A percentile compares a stretch with the other conserved stretches of the same genome.
These are phyloP conservation scores for Citrus sp. DNA, from an alignment of 345 rosid species.

Conservation along the genomic window DNA sequence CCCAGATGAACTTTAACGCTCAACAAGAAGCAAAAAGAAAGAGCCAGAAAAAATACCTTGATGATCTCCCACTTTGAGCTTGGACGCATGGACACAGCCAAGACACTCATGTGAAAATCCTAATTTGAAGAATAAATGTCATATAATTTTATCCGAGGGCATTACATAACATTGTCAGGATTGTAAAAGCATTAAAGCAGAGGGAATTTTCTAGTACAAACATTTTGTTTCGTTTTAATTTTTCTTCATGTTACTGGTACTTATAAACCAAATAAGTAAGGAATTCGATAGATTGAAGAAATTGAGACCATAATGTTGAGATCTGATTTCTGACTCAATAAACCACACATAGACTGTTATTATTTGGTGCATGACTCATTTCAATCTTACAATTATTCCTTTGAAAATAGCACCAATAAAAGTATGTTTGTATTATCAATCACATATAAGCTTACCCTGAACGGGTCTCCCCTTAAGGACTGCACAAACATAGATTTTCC, in stretches of 20 bases:
- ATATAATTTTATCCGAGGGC: background rate
- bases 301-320: background rate
- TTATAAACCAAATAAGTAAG: background rate
- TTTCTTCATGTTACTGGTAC: background rate
- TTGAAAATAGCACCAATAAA: background rate
- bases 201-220: too few species aligned
- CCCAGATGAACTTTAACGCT: background rate
- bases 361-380: background rate
- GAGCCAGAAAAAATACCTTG: slow-evolving; percentile 22
- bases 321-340: background rate
- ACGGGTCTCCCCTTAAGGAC: slow-evolving; percentile 59
- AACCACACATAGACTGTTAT: background rate
- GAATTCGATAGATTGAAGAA: background rate
- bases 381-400: too few species aligned
- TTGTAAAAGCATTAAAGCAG: background rate
- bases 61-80: slow-evolving; percentile 43
- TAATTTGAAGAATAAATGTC: slow-evolving; percentile 19
- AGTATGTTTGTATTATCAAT: background rate
- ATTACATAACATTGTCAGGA: background rate
- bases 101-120: slow-evolving; percentile 51
- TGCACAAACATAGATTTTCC: slow-evolving; percentile 46
- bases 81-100: slow-evolving; percentile 29
- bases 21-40: background rate
- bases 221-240: background rate
- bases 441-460: slow-evolving; percentile 36